These are phyloP conservation scores for Epichloe amarillans DNA, from an alignment of 2,329 filamentous ascomycete genomes.

Conservation along the genomic window DNA sequence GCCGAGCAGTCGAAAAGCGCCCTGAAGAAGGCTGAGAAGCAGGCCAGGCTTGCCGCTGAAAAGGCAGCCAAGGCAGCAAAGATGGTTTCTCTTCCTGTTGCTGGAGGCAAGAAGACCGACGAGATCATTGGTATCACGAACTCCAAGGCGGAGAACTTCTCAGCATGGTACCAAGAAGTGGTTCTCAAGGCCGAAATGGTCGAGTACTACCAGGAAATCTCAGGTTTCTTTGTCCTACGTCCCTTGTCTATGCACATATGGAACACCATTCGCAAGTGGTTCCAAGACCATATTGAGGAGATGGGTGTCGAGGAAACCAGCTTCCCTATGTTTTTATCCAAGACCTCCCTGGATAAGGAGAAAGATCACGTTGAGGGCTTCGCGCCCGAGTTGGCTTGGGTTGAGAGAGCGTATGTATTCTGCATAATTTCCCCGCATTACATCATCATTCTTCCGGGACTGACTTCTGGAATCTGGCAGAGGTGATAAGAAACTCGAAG, in stretches of 20 bases:
- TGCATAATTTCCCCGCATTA: background rate
- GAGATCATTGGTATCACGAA: slow-evolving; percentile 81
- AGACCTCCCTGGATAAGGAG: slow-evolving; percentile 75
- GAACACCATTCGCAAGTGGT: slow-evolving; percentile 54
- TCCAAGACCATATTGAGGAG: slow-evolving; percentile 64
- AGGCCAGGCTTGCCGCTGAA: slow-evolving; percentile 45
- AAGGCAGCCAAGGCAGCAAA: slow-evolving; percentile 51
- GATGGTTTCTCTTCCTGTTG: slow-evolving; percentile 34
- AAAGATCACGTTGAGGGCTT: slow-evolving; percentile 99
- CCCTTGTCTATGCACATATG: slow-evolving; percentile 55
- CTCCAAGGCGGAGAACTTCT: slow-evolving; percentile 74
- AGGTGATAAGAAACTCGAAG: slow-evolving; percentile 86
- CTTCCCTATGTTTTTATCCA: slow-evolving; percentile 90
- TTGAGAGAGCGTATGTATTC: slow-evolving; percentile 58
- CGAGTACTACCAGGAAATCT: slow-evolving; percentile 88
- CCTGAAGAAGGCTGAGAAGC: slow-evolving; percentile 53
- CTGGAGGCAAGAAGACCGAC: slow-evolving; percentile 46
- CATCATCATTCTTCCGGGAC: background rate
- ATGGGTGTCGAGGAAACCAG: slow-evolving; percentile 92
- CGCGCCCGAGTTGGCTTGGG: slow-evolving; percentile 82
- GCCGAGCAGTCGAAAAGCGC: slow-evolving; percentile 44
- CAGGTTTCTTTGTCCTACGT: slow-evolving; percentile 92
- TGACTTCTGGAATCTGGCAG: slow-evolving; percentile 27
- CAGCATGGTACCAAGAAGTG: slow-evolving; percentile 95
- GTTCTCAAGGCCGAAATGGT: slow-evolving; percentile 95